Base-by-base conservation (phyloP, 495 filamentous ascomycete genomes). In the Extremus antarcticus region DNA sequence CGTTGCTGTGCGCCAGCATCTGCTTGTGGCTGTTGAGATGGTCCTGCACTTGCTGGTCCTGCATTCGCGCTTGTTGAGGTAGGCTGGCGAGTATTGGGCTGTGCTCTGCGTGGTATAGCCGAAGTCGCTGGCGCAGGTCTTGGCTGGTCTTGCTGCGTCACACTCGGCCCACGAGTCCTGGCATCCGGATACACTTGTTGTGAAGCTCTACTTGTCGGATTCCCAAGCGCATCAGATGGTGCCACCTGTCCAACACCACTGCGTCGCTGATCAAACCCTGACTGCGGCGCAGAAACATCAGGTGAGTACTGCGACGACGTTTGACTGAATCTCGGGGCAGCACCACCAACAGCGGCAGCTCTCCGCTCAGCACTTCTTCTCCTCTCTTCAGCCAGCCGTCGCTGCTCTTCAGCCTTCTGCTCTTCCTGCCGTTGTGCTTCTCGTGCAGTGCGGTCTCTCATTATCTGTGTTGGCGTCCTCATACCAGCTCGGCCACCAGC, bases 341-440 rank as follows among this genome's bases (percentile, higher is more conserved):
- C 65, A 62, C 65, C 63, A 61, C 53, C 60, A 63, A 61, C 59
- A 61, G 63, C 63, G 52, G 63, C 61, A 43, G 60, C 63, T 58
- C 69, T 57, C 40, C 66, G 55, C 54, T 70, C 69, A n/a, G 66
- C 65, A 51, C 64, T 69, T 49, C 55, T 65, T 48, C 67, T 65
- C 25, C 64, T 47, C 38, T 67, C 61, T 19, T 62, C 64, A 48
- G 54, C 55, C 19, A n/a, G n/a, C 13, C 50, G 47, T 24, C 53
- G 52, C 47, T 59, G 47, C 46, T 68, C 65, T 17, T 63, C 65
- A 3, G 65, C 67, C 24, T 55, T 63, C 24, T 59, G 57, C 58
- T 61, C 55, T 51, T 63, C 63, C 58, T 51, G 60, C 38, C 61
- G 50, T 50, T 56, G 55, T 19, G 51, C 55, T 25, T 71, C 67